A percentile compares a stretch with the other conserved stretches of the same genome.
Evolutionary conservation across 2,329 filamentous ascomycete species (phyloP).

Genomic region (Arachnopeziza araneosa): DNA sequence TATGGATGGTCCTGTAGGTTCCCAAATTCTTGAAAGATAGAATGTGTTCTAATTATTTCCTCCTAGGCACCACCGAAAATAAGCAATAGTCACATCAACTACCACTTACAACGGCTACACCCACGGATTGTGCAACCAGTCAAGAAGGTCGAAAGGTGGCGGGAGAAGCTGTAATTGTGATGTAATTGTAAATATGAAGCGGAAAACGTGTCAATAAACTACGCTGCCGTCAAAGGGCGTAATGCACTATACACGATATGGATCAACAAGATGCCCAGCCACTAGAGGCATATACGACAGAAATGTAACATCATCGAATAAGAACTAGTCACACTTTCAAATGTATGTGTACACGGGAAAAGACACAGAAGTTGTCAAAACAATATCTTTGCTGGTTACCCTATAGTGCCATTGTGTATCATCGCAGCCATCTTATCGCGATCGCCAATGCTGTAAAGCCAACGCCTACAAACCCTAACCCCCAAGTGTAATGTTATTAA

Average conservation of each 20-base stretch:
- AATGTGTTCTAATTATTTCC: background rate
- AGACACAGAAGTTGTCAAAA: background rate
- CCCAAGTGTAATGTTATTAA: background rate
- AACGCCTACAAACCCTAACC: background rate
- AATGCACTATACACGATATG: background rate
- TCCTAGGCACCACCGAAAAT: conserved; percentile 37
- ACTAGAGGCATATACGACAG: background rate
- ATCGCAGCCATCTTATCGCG: background rate
- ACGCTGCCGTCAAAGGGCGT: background rate
- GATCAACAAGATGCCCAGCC: background rate
- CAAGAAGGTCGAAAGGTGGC: conserved; percentile 44
- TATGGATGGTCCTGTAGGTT: conserved; percentile 75
- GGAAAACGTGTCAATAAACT: background rate
- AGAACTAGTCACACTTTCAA: background rate
- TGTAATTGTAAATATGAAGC: background rate
- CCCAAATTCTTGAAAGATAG: background rate
- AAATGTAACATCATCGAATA: background rate
- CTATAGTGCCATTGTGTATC: conserved; percentile 6
- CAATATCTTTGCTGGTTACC: background rate
- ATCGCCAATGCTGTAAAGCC: background rate
- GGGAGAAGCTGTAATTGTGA: background rate
- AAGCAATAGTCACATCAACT: conserved; percentile 66
- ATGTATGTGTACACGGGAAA: background rate
- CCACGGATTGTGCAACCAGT: conserved; percentile 65
- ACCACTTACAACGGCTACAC: conserved; percentile 76